Evolutionary conservation across 2,329 filamentous ascomycete genomes (phyloP).

Genomic region (Diaporthe amygdali): DNA sequence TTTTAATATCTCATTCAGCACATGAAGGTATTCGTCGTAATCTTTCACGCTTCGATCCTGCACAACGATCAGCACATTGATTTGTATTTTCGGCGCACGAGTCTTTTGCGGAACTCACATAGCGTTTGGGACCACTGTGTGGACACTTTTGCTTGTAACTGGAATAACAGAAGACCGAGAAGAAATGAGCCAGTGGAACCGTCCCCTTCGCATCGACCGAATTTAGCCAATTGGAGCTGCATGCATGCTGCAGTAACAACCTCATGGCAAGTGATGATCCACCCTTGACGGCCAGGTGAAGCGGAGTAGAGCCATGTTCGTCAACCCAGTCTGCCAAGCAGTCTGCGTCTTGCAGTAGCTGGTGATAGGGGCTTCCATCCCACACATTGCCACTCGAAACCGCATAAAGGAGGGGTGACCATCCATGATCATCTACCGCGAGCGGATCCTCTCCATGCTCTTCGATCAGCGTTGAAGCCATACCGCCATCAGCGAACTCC

Average conservation of each 20-base stretch:
- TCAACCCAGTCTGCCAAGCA: neutral
- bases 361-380: neutral
- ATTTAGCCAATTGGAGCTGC: neutral
- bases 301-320: neutral
- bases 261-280: neutral
- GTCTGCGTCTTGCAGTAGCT: neutral
- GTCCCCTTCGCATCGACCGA: neutral
- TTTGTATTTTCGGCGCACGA: neutral
- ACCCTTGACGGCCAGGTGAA: neutral
- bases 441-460: neutral
- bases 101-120: neutral
- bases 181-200: neutral
- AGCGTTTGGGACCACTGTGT: neutral
- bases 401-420: neutral
- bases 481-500: neutral
- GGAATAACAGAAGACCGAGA: neutral
- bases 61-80: neutral
- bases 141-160: neutral
- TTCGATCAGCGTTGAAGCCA: neutral
- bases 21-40: neutral
- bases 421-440: neutral
- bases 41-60: neutral
- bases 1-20: neutral
- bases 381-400: neutral
- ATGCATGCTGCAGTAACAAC: neutral